phyloP scores from a whole-genome alignment of 1,284 basidiomycete species.

The Xerocomus nothofagi region DNA sequence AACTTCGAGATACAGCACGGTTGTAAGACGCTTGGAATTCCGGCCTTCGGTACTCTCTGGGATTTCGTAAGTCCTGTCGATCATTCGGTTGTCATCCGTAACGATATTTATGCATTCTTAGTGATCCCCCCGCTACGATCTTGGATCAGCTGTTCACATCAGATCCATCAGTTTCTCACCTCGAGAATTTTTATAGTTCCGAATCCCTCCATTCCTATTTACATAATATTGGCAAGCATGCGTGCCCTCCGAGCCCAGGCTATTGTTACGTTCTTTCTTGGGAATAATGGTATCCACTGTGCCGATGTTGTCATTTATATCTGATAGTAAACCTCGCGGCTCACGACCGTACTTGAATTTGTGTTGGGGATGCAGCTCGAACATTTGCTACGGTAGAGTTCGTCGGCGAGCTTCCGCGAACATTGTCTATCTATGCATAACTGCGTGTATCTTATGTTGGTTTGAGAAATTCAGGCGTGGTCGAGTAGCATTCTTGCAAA shows the following conservation, averaged over 20 bases:
- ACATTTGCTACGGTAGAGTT: constrained; percentile 2
- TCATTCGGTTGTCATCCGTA: constrained; percentile 4
- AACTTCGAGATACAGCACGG: constrained; percentile 75
- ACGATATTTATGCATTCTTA: constrained; percentile 12
- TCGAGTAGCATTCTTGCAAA: no score
- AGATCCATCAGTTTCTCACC: constrained; percentile 5
- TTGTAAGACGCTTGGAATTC: constrained; percentile 72
- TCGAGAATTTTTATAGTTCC: background rate
- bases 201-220: background rate
- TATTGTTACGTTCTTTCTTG: background rate
- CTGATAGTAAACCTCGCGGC: constrained; percentile 1
- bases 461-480: no score
- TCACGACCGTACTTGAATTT: constrained; percentile 1
- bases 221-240: constrained; percentile 7
- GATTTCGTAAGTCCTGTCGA: constrained; percentile 55
- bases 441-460: background rate
- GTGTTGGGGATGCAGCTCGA: background rate
- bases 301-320: constrained; percentile 5
- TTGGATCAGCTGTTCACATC: background rate
- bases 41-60: constrained; percentile 71
- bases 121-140: constrained; percentile 18
- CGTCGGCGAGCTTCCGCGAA: constrained; percentile 2
- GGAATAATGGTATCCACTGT: constrained; percentile 2
- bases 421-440: constrained; percentile 12
- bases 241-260: constrained; percentile 3